Conservation (phyloP, 371 early-diverging fungal species). For the Basidiobolus meristosporus region DNA sequence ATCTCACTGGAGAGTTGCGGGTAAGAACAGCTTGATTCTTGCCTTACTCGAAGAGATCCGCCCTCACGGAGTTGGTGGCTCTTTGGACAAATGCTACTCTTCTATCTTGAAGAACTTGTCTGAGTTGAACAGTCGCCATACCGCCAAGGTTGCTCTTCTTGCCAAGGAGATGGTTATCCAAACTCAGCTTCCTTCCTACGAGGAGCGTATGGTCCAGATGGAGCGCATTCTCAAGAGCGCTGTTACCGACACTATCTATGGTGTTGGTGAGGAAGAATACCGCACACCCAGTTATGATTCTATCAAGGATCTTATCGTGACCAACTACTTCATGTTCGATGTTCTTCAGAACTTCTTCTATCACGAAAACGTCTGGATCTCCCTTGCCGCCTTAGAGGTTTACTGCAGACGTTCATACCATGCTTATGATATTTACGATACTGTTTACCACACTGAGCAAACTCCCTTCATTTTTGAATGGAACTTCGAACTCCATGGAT, state of each 20-base stretch:
- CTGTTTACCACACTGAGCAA: constrained; percentile 51
- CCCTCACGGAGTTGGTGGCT: constrained; percentile 32
- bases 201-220: constrained; percentile 75
- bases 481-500: constrained; percentile 38
- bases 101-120: constrained; percentile 69
- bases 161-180: constrained; percentile 86
- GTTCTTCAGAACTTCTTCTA: constrained; percentile 89
- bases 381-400: constrained; percentile 81
- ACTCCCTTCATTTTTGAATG: constrained; percentile 53
- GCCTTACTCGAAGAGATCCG: constrained; percentile 60
- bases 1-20: constrained; percentile 65
- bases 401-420: constrained; percentile 93
- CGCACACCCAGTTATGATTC: constrained; percentile 62
- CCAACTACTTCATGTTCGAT: constrained; percentile 89
- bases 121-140: constrained; percentile 48
- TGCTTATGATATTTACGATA: constrained; percentile 75
- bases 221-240: constrained; percentile 60
- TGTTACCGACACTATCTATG: constrained; percentile 60
- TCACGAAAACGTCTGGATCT: constrained; percentile 53
- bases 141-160: constrained; percentile 77
- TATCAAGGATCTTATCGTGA: constrained; percentile 75
- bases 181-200: constrained; percentile 79
- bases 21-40: constrained; percentile 60
- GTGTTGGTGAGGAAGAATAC: constrained; percentile 42
- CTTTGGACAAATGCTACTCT: constrained; percentile 49